Conservation (phyloP, 257 asterid genomes). For the Knoxia roxburghii region DNA sequence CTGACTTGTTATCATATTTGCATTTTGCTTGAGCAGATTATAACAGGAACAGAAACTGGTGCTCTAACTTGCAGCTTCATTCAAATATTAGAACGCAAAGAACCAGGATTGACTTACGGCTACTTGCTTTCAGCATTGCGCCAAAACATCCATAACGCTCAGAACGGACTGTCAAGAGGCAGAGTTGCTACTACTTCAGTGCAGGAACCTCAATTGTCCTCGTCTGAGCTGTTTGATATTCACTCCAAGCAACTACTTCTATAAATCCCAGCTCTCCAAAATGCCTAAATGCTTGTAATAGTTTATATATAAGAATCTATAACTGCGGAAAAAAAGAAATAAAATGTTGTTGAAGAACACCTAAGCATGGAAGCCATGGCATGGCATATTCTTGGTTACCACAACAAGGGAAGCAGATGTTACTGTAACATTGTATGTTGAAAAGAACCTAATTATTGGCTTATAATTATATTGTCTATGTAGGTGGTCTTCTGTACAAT, state of each 20-base stretch:
- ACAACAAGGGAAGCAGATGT: too few relatives aligned
- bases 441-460: too few relatives aligned
- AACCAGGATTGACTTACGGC: slow-evolving; percentile 55
- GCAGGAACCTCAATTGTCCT: slow-evolving; percentile 74
- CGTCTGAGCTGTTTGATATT: slow-evolving; percentile 56
- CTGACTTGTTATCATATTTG: too few relatives aligned
- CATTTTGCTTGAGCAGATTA: slow-evolving; percentile 43
- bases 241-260: slow-evolving; percentile 44
- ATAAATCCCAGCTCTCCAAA: slow-evolving; percentile 21
- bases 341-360: too few relatives aligned
- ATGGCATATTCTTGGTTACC: too few relatives aligned
- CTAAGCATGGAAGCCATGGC: too few relatives aligned
- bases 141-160: slow-evolving; percentile 37
- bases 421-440: too few relatives aligned
- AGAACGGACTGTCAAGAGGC: slow-evolving; percentile 23
- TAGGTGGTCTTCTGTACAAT: too few relatives aligned
- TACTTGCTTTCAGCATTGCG: slow-evolving; percentile 42
- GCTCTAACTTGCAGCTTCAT: slow-evolving; percentile 71
- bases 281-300: not conserved
- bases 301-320: too few relatives aligned
- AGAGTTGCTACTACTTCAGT: slow-evolving; percentile 19
- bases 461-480: not conserved
- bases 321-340: too few relatives aligned
- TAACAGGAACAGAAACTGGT: slow-evolving; percentile 56
- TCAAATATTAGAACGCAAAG: slow-evolving; percentile 38